Percentiles rank a stretch among this genome's conserved stretches.
phyloP scores from a whole-genome alignment of 441 rosid genomes.

The Bocquillonia castaneifolia region DNA sequence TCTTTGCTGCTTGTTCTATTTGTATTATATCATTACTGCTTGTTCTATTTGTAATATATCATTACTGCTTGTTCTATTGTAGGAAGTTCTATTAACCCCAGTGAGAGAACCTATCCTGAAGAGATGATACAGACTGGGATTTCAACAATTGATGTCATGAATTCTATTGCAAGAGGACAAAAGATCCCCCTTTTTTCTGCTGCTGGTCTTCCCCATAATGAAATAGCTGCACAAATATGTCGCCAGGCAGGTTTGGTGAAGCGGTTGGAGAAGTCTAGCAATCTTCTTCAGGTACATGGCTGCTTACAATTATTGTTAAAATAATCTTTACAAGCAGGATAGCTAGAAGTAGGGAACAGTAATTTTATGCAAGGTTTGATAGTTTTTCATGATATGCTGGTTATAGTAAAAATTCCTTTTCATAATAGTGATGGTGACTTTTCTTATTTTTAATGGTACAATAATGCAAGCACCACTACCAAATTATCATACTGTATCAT shows the following conservation, averaged over 20 bases:
- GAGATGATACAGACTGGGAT: conserved; percentile 99
- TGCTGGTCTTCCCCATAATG: conserved; percentile 99
- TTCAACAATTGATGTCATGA: conserved; percentile 99
- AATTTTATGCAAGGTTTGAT: background rate
- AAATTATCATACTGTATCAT: background rate
- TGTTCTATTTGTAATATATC: background rate
- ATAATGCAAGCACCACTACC: background rate
- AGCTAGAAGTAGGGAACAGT: background rate
- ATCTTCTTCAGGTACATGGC: conserved; percentile 19
- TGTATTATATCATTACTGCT: background rate
- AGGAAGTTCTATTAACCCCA: conserved; percentile 98
- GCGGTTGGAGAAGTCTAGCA: conserved; percentile 68
- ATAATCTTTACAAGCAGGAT: background rate
- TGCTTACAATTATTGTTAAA: background rate
- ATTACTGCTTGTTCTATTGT: too few relatives aligned
- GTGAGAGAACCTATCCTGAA: conserved; percentile 99
- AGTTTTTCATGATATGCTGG: background rate
- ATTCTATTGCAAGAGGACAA: conserved; percentile 97
- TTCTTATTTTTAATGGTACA: background rate
- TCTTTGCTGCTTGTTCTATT: background rate
- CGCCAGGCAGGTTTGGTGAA: conserved; percentile 99
- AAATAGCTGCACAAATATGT: conserved; percentile 99
- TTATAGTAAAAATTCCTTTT: background rate
- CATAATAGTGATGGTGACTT: background rate
- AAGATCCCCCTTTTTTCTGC: conserved; percentile 99